Conservation (phyloP, 352 stramenopile species). For the Phytophthora cryptogea region DNA sequence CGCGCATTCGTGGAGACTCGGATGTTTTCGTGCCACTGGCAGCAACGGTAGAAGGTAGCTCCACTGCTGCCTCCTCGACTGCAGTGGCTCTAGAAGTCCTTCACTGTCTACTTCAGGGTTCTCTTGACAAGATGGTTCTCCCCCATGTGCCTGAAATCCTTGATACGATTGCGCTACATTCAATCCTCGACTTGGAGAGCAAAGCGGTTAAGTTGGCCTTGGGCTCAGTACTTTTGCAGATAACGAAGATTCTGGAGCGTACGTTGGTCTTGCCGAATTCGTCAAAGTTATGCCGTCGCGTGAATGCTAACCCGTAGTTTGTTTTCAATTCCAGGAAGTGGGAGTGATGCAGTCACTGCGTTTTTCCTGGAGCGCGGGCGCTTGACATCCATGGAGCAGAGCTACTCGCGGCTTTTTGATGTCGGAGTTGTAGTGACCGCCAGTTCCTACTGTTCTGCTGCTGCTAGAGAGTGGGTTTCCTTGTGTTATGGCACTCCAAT, state of each 20-base stretch:
- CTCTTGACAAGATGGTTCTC: constrained; percentile 59
- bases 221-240: constrained; percentile 33
- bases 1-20: constrained; percentile 58
- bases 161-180: constrained; percentile 39
- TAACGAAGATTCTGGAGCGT: constrained; percentile 55
- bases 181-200: constrained; percentile 56
- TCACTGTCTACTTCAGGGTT: constrained; percentile 52
- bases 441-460: constrained; percentile 25
- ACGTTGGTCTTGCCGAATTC: constrained; percentile 15
- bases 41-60: constrained; percentile 13
- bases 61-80: constrained; percentile 31
- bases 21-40: constrained; percentile 34
- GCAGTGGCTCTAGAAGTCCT: constrained; percentile 55
- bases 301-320: constrained; percentile 1
- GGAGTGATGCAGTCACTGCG: constrained; percentile 49
- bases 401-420: constrained; percentile 52
- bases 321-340: constrained; percentile 38
- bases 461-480: constrained; percentile 10
- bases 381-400: constrained; percentile 42
- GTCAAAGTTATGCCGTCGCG: background rate
- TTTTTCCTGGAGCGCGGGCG: constrained; percentile 60
- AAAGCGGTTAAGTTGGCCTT: constrained; percentile 37
- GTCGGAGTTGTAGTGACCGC: constrained; percentile 36
- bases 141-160: constrained; percentile 63
- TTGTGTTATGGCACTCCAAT: constrained; percentile 4